Evolutionary conservation across 2,329 filamentous ascomycete genomes (phyloP).

Genomic region (Grosmannia clavigera): DNA sequence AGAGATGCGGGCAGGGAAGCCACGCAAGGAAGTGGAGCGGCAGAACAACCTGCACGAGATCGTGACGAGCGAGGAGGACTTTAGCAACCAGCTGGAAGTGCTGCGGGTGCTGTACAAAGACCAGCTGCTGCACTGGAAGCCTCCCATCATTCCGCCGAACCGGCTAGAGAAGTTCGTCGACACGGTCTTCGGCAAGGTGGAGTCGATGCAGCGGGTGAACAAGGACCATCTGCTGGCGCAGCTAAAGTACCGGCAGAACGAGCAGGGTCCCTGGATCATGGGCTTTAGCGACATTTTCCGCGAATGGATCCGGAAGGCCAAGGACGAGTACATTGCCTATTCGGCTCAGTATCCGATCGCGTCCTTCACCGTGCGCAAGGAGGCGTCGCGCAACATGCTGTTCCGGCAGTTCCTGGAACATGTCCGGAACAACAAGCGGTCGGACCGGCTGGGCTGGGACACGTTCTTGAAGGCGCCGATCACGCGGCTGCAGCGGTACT

Average conservation of each 20-base stretch:
- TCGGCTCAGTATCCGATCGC: conserved; percentile 78
- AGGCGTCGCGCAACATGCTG: conserved; percentile 70
- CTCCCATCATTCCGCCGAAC: conserved; percentile 68
- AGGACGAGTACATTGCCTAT: conserved; percentile 80
- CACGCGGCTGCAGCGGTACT: conserved; percentile 82
- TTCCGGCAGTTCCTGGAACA: conserved; percentile 80
- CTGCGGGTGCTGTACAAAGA: conserved; percentile 78
- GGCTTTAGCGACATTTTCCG: conserved; percentile 96
- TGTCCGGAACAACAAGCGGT: conserved; percentile 64
- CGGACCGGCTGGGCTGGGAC: conserved; percentile 79
- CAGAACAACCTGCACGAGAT: conserved; percentile 96
- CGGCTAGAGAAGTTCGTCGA: conserved; percentile 67
- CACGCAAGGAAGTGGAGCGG: conserved; percentile 79
- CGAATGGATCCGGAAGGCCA: conserved; percentile 96
- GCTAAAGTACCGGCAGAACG: conserved; percentile 90
- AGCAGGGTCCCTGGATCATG: conserved; percentile 87
- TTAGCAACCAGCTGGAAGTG: conserved; percentile 80
- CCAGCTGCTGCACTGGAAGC: conserved; percentile 57
- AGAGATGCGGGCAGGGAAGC: conserved; percentile 56
- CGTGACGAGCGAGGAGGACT: conserved; percentile 82
- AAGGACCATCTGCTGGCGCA: conserved; percentile 86
- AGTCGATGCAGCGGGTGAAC: conserved; percentile 79
- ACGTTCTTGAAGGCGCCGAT: conserved; percentile 91
- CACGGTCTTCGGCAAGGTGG: conserved; percentile 83
- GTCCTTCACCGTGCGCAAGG: conserved; percentile 69